phyloP scores from a whole-genome alignment of 2,329 filamentous ascomycete species.

The Microcyclosporella mali region DNA sequence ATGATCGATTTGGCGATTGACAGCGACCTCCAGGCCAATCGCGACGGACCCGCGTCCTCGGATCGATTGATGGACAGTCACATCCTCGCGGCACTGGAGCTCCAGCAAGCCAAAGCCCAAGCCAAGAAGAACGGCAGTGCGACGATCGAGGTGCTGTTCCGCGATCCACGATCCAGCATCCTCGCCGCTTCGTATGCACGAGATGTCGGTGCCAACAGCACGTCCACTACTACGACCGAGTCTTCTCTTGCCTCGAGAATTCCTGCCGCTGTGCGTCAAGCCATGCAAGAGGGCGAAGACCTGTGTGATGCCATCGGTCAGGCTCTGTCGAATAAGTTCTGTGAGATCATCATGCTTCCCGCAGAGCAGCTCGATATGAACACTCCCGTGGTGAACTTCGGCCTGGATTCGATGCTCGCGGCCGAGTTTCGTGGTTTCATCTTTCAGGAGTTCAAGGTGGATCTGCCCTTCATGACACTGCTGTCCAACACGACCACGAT shows the following conservation, averaged over 20 bases:
- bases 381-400: not conserved
- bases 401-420: slow-evolving; percentile 3
- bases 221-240: not conserved
- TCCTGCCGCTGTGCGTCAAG: too few species aligned
- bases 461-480: not conserved
- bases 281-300: too few species aligned
- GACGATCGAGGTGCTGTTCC: not conserved
- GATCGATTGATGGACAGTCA: too few species aligned
- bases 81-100: not conserved
- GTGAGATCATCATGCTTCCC: not conserved
- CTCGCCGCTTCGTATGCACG: too few species aligned
- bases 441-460: not conserved
- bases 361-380: not conserved
- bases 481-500: not conserved
- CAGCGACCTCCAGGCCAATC: too few species aligned
- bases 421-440: not conserved
- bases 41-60: too few species aligned
- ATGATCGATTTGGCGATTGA: slow-evolving; percentile 1
- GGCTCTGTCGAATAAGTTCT: too few species aligned
- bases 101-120: not conserved
- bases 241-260: too few species aligned
- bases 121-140: not conserved
- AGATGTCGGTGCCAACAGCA: not conserved
- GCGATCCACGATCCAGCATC: not conserved
- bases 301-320: too few species aligned